Percentiles rank a stretch among this genome's conserved stretches.
phyloP scores from a whole-genome alignment of 371 early-diverging fungal species.

The Mortierella sp. region DNA sequence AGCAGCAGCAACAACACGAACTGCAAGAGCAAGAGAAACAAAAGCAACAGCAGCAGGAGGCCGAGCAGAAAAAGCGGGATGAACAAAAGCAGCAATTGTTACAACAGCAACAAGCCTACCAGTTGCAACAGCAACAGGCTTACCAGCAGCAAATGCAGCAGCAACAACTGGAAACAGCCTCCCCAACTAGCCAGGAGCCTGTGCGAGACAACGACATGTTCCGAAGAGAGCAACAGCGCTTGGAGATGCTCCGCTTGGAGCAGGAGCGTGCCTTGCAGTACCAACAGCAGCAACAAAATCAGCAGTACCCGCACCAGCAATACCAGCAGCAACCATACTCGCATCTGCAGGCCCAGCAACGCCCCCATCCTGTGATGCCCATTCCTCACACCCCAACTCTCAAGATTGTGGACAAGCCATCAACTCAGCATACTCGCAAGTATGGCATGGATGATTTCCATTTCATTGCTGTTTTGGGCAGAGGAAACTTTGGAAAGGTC shows the following conservation, averaged over 20 bases:
- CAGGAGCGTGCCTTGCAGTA: slow-evolving; percentile 44
- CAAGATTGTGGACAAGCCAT: slow-evolving; percentile 55
- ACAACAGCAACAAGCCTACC: slow-evolving; percentile 22
- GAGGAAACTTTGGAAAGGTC: slow-evolving; percentile 96
- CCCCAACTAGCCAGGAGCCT: slow-evolving; percentile 21
- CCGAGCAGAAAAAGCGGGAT: slow-evolving; percentile 35
- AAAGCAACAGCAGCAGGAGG: slow-evolving; percentile 41
- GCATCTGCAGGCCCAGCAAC: slow-evolving; percentile 20
- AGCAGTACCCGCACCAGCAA: slow-evolving; percentile 37
- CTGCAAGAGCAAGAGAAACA: slow-evolving; percentile 39
- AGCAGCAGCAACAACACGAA: slow-evolving; percentile 46
- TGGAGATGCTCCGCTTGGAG: slow-evolving; percentile 42
- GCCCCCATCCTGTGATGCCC: slow-evolving; percentile 44
- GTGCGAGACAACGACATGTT: slow-evolving; percentile 29
- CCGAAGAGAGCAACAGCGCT: slow-evolving; percentile 47
- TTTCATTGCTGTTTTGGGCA: slow-evolving; percentile 92
- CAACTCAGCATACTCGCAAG: slow-evolving; percentile 47
- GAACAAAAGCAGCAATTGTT: slow-evolving; percentile 41
- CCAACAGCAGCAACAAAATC: slow-evolving; percentile 26
- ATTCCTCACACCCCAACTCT: slow-evolving; percentile 40
- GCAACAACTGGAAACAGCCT: slow-evolving; percentile 31
- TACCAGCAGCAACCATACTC: slow-evolving; percentile 42
- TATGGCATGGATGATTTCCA: slow-evolving; percentile 79
- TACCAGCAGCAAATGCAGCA: slow-evolving; percentile 51
- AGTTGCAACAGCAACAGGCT: slow-evolving; percentile 35